Evolutionary conservation across 192 early-diverging fungal species (phyloP), one percentile per base, ranked within the genome.

Genomic region (Coemansia sp.): DNA sequence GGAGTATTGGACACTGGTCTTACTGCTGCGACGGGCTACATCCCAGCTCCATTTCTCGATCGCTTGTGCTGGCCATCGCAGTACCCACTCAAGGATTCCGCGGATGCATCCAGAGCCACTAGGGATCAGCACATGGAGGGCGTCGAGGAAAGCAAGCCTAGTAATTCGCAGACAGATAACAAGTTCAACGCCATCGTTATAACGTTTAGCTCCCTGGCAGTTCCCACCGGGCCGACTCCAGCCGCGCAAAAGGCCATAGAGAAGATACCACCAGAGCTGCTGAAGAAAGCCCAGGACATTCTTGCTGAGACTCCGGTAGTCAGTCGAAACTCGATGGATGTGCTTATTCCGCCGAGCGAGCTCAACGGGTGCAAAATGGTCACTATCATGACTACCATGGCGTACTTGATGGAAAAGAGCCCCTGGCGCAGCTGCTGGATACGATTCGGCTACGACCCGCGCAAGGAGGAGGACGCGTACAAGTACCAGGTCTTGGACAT

Each of bases 401-500:
- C 75, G 3, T 78, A 78, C 22, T 14, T 63, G 23, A 72, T 78
- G 68, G 52, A 67, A 0, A 48, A 23, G 0, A 69, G 75, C 2
- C 52, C 75, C 7, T 78, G 75, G 75, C 63, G 75, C 32, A 64
- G 54, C 50, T 78, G 75, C 57, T 78, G 75, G 75, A 68, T 78
- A 34, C 54, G 69, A 6, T 57, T 68, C 42, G 75, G 75, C 43
- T 78, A 78, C 30, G 75, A 78, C 13, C 75, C 75, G 19, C 68
- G 75, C 29, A 60, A 49, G 22, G 49, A 70, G 18, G 42, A 48
- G 10, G 75, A 60, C 10, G 38, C 73, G 1, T 69, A 58, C 63
- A 65, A 43, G 52, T 77, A 77, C 73, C 73, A 77, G 31, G 32
- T 77, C 7, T 19, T 77, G 29, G 73, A 69, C 19, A 60, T 69